A percentile compares a stretch with the other conserved stretches of the same genome.
Conservation (phyloP, 2,329 filamentous ascomycete genomes). For the Trichophyton rubrum region DNA sequence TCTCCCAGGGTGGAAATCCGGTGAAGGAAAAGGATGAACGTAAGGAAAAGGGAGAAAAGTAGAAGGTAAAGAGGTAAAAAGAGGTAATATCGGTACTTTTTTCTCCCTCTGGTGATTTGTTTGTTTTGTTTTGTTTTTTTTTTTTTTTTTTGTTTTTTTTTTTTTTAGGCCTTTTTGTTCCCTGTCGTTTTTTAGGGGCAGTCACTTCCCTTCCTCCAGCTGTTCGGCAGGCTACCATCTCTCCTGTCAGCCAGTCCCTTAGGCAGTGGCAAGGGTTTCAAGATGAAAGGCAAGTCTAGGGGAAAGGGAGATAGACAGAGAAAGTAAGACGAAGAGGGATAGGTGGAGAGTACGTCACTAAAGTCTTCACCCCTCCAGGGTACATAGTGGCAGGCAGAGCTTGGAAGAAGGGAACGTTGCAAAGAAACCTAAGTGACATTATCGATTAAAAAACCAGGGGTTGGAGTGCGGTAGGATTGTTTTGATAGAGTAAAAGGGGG, state of each 20-base stretch:
- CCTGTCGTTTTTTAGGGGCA: neutral
- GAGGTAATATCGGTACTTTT: neutral
- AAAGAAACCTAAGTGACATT: conserved; percentile 7
- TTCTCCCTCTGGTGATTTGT: neutral
- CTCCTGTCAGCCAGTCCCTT: neutral
- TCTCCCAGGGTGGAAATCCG: neutral
- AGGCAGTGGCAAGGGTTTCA: neutral
- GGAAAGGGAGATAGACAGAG: neutral
- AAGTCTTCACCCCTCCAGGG: neutral
- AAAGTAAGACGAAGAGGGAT: neutral
- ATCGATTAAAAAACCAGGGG: conserved; percentile 6
- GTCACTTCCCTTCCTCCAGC: neutral
- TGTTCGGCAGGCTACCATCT: neutral
- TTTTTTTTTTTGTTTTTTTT: neutral
- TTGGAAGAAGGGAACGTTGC: conserved; percentile 1
- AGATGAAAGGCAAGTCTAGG: neutral
- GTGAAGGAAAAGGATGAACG: neutral
- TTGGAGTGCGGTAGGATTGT: neutral
- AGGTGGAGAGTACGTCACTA: neutral
- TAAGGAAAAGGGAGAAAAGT: neutral
- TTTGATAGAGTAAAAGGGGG: neutral
- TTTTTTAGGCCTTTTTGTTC: neutral
- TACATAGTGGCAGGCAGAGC: neutral
- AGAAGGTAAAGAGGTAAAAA: neutral
- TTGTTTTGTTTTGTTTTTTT: neutral